Conservation (phyloP, 257 asterid species). For the Voacanga thouarsii region DNA sequence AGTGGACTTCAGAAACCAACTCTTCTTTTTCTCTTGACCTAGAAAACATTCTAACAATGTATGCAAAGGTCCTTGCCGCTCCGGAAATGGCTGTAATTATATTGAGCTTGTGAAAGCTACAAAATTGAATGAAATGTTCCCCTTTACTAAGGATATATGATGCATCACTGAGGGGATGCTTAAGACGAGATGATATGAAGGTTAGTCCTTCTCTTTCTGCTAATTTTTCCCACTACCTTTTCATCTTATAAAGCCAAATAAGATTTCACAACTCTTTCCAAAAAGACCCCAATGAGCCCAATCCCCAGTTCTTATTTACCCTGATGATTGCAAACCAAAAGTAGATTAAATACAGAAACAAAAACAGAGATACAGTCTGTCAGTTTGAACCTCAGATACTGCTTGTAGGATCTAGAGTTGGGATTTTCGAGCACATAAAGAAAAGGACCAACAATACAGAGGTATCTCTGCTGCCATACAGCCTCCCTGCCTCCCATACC, state of each 20-base stretch:
- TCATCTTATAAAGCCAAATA: not conserved
- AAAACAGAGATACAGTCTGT: not conserved
- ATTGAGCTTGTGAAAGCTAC: not conserved
- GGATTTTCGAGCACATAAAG: slow-evolving; percentile 79
- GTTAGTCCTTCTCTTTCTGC: not conserved
- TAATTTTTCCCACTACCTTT: not conserved
- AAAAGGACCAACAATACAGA: slow-evolving; percentile 83
- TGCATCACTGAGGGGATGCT: not conserved
- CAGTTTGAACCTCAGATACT: slow-evolving; percentile 60
- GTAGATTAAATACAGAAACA: not conserved
- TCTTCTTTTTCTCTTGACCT: too few relatives aligned
- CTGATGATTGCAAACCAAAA: not conserved
- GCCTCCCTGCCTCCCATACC: slow-evolving; percentile 99
- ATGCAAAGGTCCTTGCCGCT: not conserved
- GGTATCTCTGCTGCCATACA: slow-evolving; percentile 89
- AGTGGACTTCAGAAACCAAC: too few relatives aligned
- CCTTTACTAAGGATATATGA: not conserved
- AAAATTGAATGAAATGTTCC: not conserved
- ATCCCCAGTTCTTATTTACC: not conserved
- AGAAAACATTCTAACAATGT: not conserved
- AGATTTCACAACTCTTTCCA: not conserved
- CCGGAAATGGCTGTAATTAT: not conserved
- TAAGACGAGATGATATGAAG: not conserved
- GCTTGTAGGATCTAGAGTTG: slow-evolving; percentile 74
- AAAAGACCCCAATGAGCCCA: not conserved